These are phyloP conservation scores for Aciculoconidium aculeatum DNA, from an alignment of 805 yeast genomes.

Conservation along the genomic window DNA sequence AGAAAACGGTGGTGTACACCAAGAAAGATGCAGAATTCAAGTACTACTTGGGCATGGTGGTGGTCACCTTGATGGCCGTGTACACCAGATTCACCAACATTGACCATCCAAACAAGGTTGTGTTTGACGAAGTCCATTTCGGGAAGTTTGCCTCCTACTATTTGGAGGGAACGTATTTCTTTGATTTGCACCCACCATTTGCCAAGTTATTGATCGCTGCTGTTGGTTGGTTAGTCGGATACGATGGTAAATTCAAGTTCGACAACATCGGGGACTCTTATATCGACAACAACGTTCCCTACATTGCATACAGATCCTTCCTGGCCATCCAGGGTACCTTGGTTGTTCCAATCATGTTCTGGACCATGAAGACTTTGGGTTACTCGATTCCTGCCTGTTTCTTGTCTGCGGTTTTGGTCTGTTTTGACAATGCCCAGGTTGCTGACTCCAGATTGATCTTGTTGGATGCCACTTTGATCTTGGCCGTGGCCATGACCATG, in stretches of 20 bases:
- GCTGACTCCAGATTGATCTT: constrained; percentile 86
- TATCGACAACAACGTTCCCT: constrained; percentile 75
- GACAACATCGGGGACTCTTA: constrained; percentile 85
- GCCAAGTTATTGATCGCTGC: constrained; percentile 89
- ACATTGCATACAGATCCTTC: constrained; percentile 72
- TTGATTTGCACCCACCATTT: constrained; percentile 97
- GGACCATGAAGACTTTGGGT: constrained; percentile 79
- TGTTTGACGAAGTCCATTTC: constrained; percentile 82
- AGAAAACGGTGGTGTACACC: constrained; percentile 1
- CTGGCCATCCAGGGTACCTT: constrained; percentile 77
- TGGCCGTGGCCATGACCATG: constrained; percentile 77
- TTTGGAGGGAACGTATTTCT: constrained; percentile 83
- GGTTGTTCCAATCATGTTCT: constrained; percentile 78
- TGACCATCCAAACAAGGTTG: constrained; percentile 66
- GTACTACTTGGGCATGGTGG: constrained; percentile 29
- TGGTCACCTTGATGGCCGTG: constrained; percentile 39
- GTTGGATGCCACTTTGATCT: constrained; percentile 82
- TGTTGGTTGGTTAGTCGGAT: constrained; percentile 85
- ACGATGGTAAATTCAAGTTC: constrained; percentile 87
- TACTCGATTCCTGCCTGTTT: constrained; percentile 74
- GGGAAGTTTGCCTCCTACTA: constrained; percentile 85
- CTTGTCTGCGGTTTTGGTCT: constrained; percentile 69
- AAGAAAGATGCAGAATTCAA: constrained; percentile 22
- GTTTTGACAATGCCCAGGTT: constrained; percentile 86
- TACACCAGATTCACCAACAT: constrained; percentile 56